Evolutionary conservation across 2,329 filamentous ascomycete species (phyloP).

Genomic region (Arthrobotrys megalospora): DNA sequence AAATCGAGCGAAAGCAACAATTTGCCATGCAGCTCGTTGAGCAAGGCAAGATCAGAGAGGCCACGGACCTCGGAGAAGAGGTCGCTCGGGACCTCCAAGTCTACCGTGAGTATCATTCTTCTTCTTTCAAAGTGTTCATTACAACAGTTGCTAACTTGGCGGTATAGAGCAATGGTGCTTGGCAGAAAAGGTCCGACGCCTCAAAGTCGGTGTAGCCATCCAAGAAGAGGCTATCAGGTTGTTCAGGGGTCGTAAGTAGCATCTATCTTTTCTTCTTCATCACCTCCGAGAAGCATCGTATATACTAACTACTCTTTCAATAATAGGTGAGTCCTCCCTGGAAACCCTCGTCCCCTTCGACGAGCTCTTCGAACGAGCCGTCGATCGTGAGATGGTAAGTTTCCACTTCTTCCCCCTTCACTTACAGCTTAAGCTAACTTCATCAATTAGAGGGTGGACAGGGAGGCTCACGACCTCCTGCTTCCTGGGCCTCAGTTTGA

Average conservation of each 20-base stretch:
- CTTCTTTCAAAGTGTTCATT: neutral
- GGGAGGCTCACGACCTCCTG: constrained; percentile 31
- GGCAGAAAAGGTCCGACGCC: constrained; percentile 52
- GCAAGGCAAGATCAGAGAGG: constrained; percentile 28
- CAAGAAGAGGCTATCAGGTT: constrained; percentile 44
- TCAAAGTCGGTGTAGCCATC: constrained; percentile 47
- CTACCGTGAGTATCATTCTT: constrained; percentile 25
- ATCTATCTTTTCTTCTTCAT: neutral
- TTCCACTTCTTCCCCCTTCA: neutral
- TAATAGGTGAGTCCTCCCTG: neutral
- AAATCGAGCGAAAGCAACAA: constrained; percentile 34
- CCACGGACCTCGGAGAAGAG: constrained; percentile 17
- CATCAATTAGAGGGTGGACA: constrained; percentile 14
- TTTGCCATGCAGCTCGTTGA: constrained; percentile 14
- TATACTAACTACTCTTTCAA: neutral
- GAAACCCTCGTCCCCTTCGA: constrained; percentile 26
- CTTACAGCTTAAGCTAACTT: neutral
- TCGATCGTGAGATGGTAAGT: constrained; percentile 39
- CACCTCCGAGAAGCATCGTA: neutral
- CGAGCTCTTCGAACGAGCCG: constrained; percentile 40
- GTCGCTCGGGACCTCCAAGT: constrained; percentile 37
- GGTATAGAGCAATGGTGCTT: constrained; percentile 37
- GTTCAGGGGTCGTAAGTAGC: constrained; percentile 31
- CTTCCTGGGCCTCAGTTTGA: constrained; percentile 44
- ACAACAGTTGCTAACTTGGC: neutral